phyloP scores from a whole-genome alignment of 768 basidiomycete species.

The Baorangia bicolor region DNA sequence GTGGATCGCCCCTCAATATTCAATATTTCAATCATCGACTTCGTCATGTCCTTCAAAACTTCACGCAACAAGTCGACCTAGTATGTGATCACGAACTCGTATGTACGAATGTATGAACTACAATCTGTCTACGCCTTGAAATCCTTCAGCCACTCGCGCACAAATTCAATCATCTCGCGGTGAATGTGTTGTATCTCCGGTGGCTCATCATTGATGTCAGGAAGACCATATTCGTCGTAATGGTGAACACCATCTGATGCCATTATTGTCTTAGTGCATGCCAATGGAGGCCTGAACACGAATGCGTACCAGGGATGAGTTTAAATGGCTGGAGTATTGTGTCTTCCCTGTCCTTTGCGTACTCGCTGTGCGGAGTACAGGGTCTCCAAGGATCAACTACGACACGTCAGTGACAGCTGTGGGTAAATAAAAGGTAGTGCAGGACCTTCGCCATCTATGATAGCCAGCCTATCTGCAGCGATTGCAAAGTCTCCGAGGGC shows the following conservation, averaged over 20 bases:
- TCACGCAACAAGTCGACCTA: not conserved
- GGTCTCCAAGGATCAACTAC: constrained; percentile 91
- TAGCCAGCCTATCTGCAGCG: constrained; percentile 75
- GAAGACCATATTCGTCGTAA: constrained; percentile 71
- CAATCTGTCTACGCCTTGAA: constrained; percentile 27
- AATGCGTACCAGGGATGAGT: constrained; percentile 70
- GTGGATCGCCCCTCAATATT: not conserved
- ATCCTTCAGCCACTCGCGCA: constrained; percentile 66
- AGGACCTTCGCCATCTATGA: constrained; percentile 83
- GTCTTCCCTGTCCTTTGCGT: constrained; percentile 67
- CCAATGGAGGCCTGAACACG: not conserved
- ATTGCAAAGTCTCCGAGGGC: constrained; percentile 81
- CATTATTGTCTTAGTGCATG: not conserved
- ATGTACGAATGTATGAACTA: not conserved
- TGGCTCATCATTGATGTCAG: constrained; percentile 63
- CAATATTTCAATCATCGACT: not conserved
- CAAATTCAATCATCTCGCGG: constrained; percentile 74
- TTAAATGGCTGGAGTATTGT: constrained; percentile 80
- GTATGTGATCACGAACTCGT: not conserved
- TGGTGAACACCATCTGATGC: constrained; percentile 66
- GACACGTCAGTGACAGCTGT: not conserved
- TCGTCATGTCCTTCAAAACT: not conserved
- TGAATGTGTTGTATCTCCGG: constrained; percentile 79
- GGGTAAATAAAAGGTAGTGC: not conserved
- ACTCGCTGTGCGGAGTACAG: constrained; percentile 75